A percentile compares a stretch with the other conserved stretches of the same genome.
Evolutionary conservation across 2,329 filamentous ascomycete genomes (phyloP).

Genomic region (Claviceps sorghi): DNA sequence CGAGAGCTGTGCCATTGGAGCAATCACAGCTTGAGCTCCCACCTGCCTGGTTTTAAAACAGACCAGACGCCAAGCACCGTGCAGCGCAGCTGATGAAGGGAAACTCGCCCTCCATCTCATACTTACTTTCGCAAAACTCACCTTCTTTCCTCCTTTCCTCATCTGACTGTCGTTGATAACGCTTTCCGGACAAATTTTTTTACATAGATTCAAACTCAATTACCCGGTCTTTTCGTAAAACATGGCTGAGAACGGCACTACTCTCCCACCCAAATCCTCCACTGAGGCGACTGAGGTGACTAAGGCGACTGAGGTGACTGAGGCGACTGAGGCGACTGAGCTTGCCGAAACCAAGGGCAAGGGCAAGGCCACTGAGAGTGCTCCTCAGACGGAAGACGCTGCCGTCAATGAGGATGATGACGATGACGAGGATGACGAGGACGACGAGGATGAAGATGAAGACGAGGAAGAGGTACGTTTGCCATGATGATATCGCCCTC

Average conservation of each 20-base stretch:
- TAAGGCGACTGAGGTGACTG: no score
- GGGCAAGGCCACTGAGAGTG: constrained; percentile 54
- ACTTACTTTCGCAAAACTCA: constrained; percentile 7
- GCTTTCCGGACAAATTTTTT: background rate
- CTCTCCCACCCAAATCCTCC: constrained; percentile 31
- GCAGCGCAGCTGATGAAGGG: constrained; percentile 6
- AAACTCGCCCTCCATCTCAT: constrained; percentile 15
- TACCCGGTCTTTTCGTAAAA: constrained; percentile 2
- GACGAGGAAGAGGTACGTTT: constrained; percentile 18
- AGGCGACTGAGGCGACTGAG: constrained; percentile 18
- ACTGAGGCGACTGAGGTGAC: constrained; percentile 18
- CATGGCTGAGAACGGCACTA: constrained; percentile 36
- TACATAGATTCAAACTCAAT: background rate
- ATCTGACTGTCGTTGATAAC: background rate
- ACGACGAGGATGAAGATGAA: constrained; percentile 30
- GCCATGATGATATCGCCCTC: background rate
- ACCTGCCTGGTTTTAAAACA: constrained; percentile 13
- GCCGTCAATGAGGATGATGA: constrained; percentile 65
- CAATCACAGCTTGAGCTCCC: constrained; percentile 8
- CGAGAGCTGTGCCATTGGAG: background rate
- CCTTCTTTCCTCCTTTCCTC: constrained; percentile 7
- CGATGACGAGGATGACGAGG: constrained; percentile 52
- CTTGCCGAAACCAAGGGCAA: constrained; percentile 62
- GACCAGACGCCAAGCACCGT: constrained; percentile 7
- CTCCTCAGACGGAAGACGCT: constrained; percentile 34